Percentiles rank a stretch among this genome's conserved stretches.
Conservation (phyloP, 495 filamentous ascomycete genomes). For the Aspergillus steynii region DNA sequence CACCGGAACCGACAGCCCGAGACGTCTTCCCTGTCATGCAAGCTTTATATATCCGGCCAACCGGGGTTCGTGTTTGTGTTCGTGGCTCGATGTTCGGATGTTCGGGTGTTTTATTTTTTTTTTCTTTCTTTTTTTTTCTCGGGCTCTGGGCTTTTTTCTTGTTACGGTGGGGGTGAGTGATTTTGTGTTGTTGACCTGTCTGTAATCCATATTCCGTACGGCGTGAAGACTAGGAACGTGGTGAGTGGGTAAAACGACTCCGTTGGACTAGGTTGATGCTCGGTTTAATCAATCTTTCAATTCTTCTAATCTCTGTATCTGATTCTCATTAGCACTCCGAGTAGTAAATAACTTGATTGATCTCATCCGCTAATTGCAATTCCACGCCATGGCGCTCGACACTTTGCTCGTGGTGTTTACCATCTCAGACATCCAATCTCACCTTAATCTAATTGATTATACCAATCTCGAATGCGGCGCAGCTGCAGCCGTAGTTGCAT, state of each 20-base stretch:
- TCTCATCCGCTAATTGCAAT: too few relatives aligned
- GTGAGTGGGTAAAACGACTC: not conserved
- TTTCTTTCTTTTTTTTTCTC: not conserved
- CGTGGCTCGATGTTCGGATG: not conserved
- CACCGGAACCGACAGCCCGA: not conserved
- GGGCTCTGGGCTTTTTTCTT: not conserved
- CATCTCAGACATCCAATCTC: not conserved
- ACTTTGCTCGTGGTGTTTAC: too few relatives aligned
- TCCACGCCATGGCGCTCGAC: too few relatives aligned
- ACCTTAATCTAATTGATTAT: not conserved
- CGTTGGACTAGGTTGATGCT: not conserved
- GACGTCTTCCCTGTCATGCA: conserved; percentile 10
- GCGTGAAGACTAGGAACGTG: not conserved
- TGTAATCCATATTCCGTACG: not conserved
- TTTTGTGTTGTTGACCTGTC: not conserved
- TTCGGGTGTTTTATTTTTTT: not conserved
- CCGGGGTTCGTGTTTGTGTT: conserved; percentile 19
- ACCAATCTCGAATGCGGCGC: not conserved
- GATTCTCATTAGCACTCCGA: too few relatives aligned
- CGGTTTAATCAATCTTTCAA: not conserved
- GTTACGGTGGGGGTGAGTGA: not conserved
- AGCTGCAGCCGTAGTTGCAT: not conserved
- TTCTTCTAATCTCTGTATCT: too few relatives aligned
- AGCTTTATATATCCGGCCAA: conserved; percentile 13
- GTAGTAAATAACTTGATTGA: too few relatives aligned